Conservation (phyloP, 768 basidiomycete genomes). For the Suillus lakei region DNA sequence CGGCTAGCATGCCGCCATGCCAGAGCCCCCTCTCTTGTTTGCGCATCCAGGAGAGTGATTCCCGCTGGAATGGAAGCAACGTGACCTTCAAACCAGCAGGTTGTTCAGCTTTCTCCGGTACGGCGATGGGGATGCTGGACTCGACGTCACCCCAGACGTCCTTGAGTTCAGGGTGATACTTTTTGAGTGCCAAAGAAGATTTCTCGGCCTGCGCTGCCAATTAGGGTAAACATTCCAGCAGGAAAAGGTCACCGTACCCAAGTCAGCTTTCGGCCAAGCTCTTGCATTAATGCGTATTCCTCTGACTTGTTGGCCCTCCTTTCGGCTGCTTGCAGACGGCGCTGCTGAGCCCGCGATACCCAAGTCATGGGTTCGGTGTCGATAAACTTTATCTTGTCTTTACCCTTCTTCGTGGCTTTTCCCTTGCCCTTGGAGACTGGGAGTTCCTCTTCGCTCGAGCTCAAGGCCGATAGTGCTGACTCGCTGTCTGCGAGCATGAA, state of each 20-base stretch:
- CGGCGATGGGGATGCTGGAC: slow-evolving; percentile 58
- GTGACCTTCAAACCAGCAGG: slow-evolving; percentile 83
- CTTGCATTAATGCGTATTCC: slow-evolving; percentile 51
- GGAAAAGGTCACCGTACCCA: slow-evolving; percentile 48
- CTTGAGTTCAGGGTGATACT: slow-evolving; percentile 78
- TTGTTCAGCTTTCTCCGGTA: slow-evolving; percentile 75
- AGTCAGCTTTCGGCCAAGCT: slow-evolving; percentile 78
- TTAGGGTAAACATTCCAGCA: slow-evolving; percentile 18
- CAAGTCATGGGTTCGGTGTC: slow-evolving; percentile 13
- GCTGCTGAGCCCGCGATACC: slow-evolving; percentile 15
- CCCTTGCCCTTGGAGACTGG: slow-evolving; percentile 37
- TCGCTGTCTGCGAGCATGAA: slow-evolving; percentile 10
- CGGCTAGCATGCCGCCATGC: slow-evolving; percentile 92
- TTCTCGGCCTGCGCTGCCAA: slow-evolving; percentile 66
- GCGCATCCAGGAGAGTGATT: slow-evolving; percentile 95
- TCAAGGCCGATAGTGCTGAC: slow-evolving; percentile 16
- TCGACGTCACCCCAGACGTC: slow-evolving; percentile 91
- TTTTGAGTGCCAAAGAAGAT: slow-evolving; percentile 61
- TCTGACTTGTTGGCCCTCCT: slow-evolving; percentile 45
- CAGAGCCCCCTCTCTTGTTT: slow-evolving; percentile 88
- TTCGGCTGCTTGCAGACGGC: slow-evolving; percentile 24
- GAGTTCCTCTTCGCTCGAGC: slow-evolving; percentile 20
- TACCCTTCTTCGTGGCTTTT: slow-evolving; percentile 33
- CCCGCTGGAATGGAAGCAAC: slow-evolving; percentile 93
- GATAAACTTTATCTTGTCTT: slow-evolving; percentile 18